phyloP scores from a whole-genome alignment of 805 yeast genomes.

The Starmerella apis region DNA sequence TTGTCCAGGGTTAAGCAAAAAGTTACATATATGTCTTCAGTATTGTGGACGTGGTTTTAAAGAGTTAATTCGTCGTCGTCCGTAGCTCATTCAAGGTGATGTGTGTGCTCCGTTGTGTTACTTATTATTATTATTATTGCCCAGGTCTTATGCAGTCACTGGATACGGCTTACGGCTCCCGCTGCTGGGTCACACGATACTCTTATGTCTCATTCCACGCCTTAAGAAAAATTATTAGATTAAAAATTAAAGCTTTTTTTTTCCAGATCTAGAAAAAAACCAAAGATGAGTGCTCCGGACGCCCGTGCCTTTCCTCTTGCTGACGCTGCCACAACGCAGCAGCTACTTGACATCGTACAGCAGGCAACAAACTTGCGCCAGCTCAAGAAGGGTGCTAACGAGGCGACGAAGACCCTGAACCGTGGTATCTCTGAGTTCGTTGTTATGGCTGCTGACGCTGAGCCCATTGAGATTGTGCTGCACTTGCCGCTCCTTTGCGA shows the following conservation, averaged over 20 bases:
- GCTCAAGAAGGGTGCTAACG: constrained; percentile 98
- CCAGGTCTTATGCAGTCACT: too few species aligned
- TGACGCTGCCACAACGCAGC: constrained; percentile 89
- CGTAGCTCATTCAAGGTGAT: too few species aligned
- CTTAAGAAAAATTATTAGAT: background rate
- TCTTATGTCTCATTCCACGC: background rate
- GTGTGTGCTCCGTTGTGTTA: too few species aligned
- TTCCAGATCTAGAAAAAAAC: background rate
- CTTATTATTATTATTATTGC: too few species aligned
- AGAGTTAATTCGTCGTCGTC: too few species aligned
- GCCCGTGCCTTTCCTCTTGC: constrained; percentile 99
- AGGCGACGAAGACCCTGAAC: constrained; percentile 97
- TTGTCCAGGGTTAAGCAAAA: background rate
- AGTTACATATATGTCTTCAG: background rate
- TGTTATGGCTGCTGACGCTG: constrained; percentile 99
- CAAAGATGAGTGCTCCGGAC: constrained; percentile 44
- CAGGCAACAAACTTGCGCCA: constrained; percentile 97
- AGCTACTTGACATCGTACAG: constrained; percentile 93
- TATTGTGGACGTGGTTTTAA: too few species aligned
- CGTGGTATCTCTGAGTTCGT: constrained; percentile 99
- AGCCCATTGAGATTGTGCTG: constrained; percentile 95
- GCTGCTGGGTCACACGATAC: background rate
- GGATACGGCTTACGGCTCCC: background rate
- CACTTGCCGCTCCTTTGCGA: constrained; percentile 97
- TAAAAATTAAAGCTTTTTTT: background rate